Percentiles rank a stretch among this genome's conserved stretches.
Conservation (phyloP, 2,329 filamentous ascomycete species). For the Phialocephala subalpina region DNA sequence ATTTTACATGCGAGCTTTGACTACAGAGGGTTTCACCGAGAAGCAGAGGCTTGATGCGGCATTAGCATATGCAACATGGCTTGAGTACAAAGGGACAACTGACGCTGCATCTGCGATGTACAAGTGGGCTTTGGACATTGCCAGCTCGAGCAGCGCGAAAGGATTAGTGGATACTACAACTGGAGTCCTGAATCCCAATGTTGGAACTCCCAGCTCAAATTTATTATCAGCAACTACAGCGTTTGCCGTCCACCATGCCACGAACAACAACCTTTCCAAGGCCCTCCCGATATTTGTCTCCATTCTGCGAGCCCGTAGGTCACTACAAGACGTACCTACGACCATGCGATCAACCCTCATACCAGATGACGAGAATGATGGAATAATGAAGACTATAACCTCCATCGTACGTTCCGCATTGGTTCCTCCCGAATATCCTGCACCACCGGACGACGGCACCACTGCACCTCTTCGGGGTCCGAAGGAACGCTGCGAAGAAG, state of each 20-base stretch:
- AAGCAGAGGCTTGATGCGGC: conserved; percentile 83
- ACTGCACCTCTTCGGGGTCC: conserved; percentile 69
- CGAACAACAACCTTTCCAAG: conserved; percentile 67
- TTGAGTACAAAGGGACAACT: conserved; percentile 76
- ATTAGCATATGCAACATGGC: conserved; percentile 83
- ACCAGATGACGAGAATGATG: conserved; percentile 29
- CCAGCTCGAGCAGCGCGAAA: conserved; percentile 60
- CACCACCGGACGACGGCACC: conserved; percentile 74
- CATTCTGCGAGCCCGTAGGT: conserved; percentile 80
- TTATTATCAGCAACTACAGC: conserved; percentile 78
- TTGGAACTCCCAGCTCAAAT: conserved; percentile 72
- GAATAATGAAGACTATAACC: conserved; percentile 39
- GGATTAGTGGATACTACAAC: conserved; percentile 67
- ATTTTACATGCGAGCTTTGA: conserved; percentile 84
- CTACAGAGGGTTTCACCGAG: conserved; percentile 80
- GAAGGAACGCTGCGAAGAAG: conserved; percentile 81
- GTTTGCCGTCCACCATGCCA: conserved; percentile 80
- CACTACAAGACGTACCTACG: conserved; percentile 51
- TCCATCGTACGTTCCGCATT: conserved; percentile 44
- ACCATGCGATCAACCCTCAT: conserved; percentile 29
- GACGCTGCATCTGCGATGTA: conserved; percentile 77
- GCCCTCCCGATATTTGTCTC: conserved; percentile 89
- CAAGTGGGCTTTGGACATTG: conserved; percentile 78
- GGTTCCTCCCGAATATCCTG: conserved; percentile 70
- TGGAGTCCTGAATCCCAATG: conserved; percentile 67